Percentiles rank a stretch among this genome's conserved stretches.
Evolutionary conservation across 345 rosid genomes (phyloP).

Genomic region (Psidium guajava): DNA sequence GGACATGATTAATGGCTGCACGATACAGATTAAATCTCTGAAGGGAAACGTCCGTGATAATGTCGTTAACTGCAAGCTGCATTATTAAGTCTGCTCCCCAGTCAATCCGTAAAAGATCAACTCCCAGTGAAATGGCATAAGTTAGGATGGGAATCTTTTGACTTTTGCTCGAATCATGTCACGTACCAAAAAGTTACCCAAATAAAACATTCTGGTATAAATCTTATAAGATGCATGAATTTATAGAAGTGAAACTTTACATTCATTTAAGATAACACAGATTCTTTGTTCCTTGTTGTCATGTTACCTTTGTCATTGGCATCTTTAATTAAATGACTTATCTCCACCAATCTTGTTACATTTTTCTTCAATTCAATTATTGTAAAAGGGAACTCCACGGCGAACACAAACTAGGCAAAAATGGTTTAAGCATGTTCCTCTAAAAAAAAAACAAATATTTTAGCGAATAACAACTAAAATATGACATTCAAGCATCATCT

Average conservation of each 20-base stretch:
- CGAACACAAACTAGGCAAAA: not conserved
- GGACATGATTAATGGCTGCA: too few relatives aligned
- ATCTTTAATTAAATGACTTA: not conserved
- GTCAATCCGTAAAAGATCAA: not conserved
- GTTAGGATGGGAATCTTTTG: not conserved
- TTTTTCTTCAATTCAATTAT: not conserved
- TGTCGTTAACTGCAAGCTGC: not conserved
- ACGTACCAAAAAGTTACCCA: not conserved
- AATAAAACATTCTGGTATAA: not conserved
- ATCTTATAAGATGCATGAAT: not conserved
- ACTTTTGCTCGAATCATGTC: not conserved
- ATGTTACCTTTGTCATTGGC: not conserved
- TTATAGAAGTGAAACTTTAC: not conserved
- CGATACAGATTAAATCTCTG: too few relatives aligned
- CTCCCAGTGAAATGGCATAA: not conserved
- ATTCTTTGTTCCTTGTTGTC: not conserved
- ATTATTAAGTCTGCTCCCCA: not conserved
- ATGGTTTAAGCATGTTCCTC: not conserved
- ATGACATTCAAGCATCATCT: not conserved
- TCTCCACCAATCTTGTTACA: not conserved
- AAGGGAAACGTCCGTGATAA: not conserved
- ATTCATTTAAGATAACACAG: not conserved
- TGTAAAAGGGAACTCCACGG: not conserved
- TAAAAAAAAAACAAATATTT: not conserved
- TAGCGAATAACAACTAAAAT: not conserved